Evolutionary conservation across 2,329 filamentous ascomycete species (phyloP).

Genomic region (Verruconis gallopava): DNA sequence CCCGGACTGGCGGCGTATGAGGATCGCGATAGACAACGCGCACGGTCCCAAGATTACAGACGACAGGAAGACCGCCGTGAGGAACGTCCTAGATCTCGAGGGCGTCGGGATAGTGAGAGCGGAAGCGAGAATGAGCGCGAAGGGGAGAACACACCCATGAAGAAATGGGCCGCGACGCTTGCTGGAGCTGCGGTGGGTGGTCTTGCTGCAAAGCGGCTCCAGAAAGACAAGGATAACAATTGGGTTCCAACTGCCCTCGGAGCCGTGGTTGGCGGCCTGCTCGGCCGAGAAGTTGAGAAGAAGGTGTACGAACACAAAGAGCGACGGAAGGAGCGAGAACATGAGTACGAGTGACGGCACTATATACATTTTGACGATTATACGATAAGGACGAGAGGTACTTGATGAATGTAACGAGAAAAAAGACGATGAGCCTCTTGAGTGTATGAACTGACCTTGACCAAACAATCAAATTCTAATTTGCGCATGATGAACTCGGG

Average conservation of each 20-base stretch:
- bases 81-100: neutral
- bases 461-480: no score
- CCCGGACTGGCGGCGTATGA: neutral
- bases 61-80: neutral
- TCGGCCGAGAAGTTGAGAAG: conserved; percentile 9
- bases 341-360: neutral
- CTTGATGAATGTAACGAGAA: no score
- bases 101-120: conserved; percentile 1
- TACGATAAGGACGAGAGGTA: no score
- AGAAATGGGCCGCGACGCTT: conserved; percentile 10
- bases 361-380: no score
- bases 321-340: neutral
- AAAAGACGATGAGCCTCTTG: no score
- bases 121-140: neutral
- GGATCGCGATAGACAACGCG: neutral
- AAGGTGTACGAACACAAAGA: conserved; percentile 6
- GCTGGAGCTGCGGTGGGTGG: conserved; percentile 9
- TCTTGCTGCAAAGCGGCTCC: neutral
- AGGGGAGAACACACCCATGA: neutral
- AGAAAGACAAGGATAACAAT: neutral
- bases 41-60: neutral
- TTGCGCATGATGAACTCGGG: no score
- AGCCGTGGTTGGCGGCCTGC: conserved; percentile 8
- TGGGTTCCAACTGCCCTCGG: conserved; percentile 7
- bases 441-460: no score